Evolutionary conservation across 352 stramenopile genomes (phyloP), one percentile per base, ranked within the genome.

Genomic region (Blastocystis sp.): DNA sequence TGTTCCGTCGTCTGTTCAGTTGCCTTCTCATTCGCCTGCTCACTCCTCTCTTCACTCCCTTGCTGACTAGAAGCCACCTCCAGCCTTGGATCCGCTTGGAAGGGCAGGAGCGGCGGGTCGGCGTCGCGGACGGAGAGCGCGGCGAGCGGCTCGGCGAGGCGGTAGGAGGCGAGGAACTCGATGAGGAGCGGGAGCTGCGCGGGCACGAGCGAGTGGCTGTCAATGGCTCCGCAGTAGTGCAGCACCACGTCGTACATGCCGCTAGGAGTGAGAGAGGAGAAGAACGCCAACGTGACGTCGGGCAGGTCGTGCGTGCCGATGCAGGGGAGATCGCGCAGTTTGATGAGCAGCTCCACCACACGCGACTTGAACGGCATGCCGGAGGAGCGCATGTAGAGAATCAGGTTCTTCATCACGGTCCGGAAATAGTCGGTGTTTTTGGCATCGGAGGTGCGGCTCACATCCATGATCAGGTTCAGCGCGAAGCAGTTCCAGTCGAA

Each of bases 351-450:
- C 78, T 88, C 78, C n/a, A 68, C 68, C 14, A 52, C 68, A 64
- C 78, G 78, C 42, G 68, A 88, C 40, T 88, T 88, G 68, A 78
- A 88, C 9, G 78, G 78, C 52, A 61, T 61, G 21, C 78, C 78
- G 45, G 65, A 88, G 0, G 78, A 78, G 38, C 78, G 45, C 11
- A 88, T 38, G 34, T 88, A 88, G 28, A 14, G 28, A 3, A 88
- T 45, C 28, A 88, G 79, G 6, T 43, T 88, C 1, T 11, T 21
- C 17, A 78, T 34, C 4, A 88, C 78, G 10, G 10, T 19, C n/a
- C 78, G 63, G 64, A 76, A 88, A 42, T 77, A 88, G 21, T 76
- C 61, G 0, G 78, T 21, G 0, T 42, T 43, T 19, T 60, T 34
- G 1, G 76, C 14, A 6, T 24, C 40, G 40, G n/a, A 59, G 19